Evolutionary conservation across 2,329 filamentous ascomycete species (phyloP), one percentile per base, ranked within the genome.

Genomic region (Whalleya microplaca): DNA sequence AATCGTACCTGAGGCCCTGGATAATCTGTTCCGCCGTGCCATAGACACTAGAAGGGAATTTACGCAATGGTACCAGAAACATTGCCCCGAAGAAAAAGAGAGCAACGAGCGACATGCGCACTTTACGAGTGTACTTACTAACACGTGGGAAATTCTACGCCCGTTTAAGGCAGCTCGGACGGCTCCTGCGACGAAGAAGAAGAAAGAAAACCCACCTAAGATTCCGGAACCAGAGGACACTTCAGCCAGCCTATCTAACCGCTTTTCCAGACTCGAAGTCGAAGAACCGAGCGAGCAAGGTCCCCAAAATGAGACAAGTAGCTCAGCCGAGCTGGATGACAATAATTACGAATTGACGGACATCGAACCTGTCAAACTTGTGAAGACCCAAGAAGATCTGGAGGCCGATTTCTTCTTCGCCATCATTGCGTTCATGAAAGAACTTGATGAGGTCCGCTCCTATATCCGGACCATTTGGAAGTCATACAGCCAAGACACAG

Each of bases 1-100:
- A n/a, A 23, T 9, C 3, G 19, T 63, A 49, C 47, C 71, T 71
- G 23, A 18, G 18, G 47, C 47, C 5, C n/a, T 55, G 7, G 41
- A 45, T 18, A 21, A 42, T 5, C 32, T 55, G 2, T 55, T 55
- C 6, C 16, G 12, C 7, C 53, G 53, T 21, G 41, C 53, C 20
- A 51, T 55, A n/a, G 19, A 37, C 12, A 47, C 53, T 16, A 21
- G 53, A 18, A 44, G 21, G 3, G 18, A 10, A 8, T 51, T 48
- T 14, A 42, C 45, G 21, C 29, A 55, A 10, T 50, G 40, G 47
- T 47, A 55, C 9, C 14, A 50, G 32, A 18, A 37, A 9, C 10
- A 2, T 16, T 19, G 18, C 6, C 32, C 46, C n/a, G 41, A 41
- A n/a, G 46, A 46, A 9, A 7, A 41, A 7, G 21, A 16, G 6